Conservation (phyloP, 768 basidiomycete genomes). For the Bullera alba region DNA sequence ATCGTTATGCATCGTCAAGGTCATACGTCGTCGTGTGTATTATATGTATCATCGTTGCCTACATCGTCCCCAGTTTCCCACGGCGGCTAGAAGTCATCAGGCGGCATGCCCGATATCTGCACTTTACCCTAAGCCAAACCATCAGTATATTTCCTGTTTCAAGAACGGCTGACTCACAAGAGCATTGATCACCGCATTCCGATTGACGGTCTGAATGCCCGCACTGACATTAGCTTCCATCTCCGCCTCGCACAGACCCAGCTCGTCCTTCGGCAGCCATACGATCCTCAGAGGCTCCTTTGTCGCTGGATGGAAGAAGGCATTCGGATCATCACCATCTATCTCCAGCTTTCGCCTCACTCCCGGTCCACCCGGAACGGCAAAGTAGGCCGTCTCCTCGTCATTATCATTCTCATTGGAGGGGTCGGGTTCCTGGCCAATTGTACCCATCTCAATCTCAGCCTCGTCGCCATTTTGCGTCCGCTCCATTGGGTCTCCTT, state of each 20-base stretch:
- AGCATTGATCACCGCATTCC: slow-evolving; percentile 49
- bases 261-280: slow-evolving; percentile 78
- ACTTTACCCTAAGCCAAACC: slow-evolving; percentile 34
- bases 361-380: slow-evolving; percentile 36
- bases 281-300: slow-evolving; percentile 65
- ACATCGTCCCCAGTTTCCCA: too few species aligned
- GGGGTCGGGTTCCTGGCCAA: slow-evolving; percentile 8
- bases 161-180: slow-evolving; percentile 21
- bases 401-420: slow-evolving; percentile 22
- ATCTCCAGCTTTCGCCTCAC: slow-evolving; percentile 6
- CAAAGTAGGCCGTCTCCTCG: slow-evolving; percentile 26
- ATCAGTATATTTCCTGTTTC: neutral
- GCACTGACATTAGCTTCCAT: slow-evolving; percentile 53
- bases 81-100: slow-evolving; percentile 27
- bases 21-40: too few species aligned
- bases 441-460: neutral
- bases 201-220: slow-evolving; percentile 53
- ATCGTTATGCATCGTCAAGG: too few species aligned
- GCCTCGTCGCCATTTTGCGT: neutral
- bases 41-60: too few species aligned
- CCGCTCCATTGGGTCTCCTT: neutral
- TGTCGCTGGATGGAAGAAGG: slow-evolving; percentile 77
- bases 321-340: slow-evolving; percentile 25
- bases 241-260: slow-evolving; percentile 58
- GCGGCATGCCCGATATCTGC: slow-evolving; percentile 41